Evolutionary conservation across 2,329 filamentous ascomycete species (phyloP).

Genomic region (Colletotrichum orchidophilum): DNA sequence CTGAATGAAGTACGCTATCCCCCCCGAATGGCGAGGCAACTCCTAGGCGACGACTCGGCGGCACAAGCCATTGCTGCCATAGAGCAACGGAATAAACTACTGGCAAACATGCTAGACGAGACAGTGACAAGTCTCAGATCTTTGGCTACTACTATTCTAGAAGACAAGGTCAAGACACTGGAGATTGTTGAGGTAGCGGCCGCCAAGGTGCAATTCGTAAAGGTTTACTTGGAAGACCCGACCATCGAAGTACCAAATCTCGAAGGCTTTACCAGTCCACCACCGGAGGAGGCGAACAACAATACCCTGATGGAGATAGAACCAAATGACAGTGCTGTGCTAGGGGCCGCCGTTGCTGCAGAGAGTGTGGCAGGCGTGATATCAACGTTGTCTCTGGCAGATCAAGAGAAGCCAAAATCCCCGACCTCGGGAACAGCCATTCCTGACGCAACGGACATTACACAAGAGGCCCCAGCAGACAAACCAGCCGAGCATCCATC

Average conservation of each 20-base stretch:
- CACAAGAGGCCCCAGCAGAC: slow-evolving; percentile 8
- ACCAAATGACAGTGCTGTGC: not conserved
- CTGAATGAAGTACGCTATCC: slow-evolving; percentile 66
- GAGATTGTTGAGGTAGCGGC: slow-evolving; percentile 67
- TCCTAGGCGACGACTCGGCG: slow-evolving; percentile 47
- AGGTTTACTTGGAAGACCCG: slow-evolving; percentile 68
- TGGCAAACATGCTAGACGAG: slow-evolving; percentile 75
- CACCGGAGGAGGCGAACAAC: slow-evolving; percentile 4
- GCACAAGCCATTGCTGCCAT: slow-evolving; percentile 57
- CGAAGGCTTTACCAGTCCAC: slow-evolving; percentile 19
- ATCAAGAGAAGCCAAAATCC: not conserved
- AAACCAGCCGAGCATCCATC: slow-evolving; percentile 12
- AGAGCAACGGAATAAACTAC: slow-evolving; percentile 71
- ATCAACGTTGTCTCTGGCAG: slow-evolving; percentile 20
- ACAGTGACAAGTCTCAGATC: slow-evolving; percentile 71
- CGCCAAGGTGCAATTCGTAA: slow-evolving; percentile 73
- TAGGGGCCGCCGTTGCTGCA: not conserved
- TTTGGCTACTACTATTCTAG: slow-evolving; percentile 60
- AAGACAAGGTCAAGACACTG: slow-evolving; percentile 58
- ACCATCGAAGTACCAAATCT: slow-evolving; percentile 58
- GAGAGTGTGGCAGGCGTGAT: slow-evolving; percentile 19
- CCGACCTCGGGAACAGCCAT: not conserved
- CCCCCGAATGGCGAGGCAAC: slow-evolving; percentile 47
- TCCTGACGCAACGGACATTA: slow-evolving; percentile 22
- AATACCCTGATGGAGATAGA: slow-evolving; percentile 25